Evolutionary conservation across 306 rosid species (phyloP).

Genomic region (Herpetospermum pedunculosum): DNA sequence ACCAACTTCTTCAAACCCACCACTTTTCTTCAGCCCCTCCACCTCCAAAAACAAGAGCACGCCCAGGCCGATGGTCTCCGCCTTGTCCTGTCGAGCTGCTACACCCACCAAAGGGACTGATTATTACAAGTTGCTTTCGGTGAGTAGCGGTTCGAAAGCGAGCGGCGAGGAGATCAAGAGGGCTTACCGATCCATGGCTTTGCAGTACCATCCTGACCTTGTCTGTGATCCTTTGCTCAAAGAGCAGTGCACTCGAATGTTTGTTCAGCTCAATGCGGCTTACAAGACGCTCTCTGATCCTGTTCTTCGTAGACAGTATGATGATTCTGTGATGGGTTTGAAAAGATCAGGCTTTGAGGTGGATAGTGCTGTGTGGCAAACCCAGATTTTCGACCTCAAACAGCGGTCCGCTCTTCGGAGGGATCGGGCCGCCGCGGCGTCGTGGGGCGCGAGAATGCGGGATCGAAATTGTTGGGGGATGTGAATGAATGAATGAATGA

Average conservation of each 20-base stretch:
- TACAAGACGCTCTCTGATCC: conserved; percentile 44
- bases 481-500: neutral
- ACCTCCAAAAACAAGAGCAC: no score
- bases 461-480: neutral
- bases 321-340: conserved; percentile 30
- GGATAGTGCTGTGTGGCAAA: neutral
- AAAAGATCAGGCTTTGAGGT: neutral
- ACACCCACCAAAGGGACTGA: neutral
- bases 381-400: neutral
- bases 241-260: conserved; percentile 37
- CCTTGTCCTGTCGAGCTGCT: neutral
- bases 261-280: conserved; percentile 44
- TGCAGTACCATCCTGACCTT: conserved; percentile 42
- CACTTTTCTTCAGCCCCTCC: neutral
- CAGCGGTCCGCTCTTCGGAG: neutral
- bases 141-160: conserved; percentile 24
- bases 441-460: neutral
- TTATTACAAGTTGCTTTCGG: conserved; percentile 31
- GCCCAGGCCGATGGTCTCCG: no score
- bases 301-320: conserved; percentile 24
- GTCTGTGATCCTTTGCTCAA: conserved; percentile 30
- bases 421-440: neutral
- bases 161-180: conserved; percentile 43
- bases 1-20: neutral
- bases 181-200: conserved; percentile 52